Evolutionary conservation across 2,329 filamentous ascomycete genomes (phyloP).

Genomic region (Epichloe sp.): DNA sequence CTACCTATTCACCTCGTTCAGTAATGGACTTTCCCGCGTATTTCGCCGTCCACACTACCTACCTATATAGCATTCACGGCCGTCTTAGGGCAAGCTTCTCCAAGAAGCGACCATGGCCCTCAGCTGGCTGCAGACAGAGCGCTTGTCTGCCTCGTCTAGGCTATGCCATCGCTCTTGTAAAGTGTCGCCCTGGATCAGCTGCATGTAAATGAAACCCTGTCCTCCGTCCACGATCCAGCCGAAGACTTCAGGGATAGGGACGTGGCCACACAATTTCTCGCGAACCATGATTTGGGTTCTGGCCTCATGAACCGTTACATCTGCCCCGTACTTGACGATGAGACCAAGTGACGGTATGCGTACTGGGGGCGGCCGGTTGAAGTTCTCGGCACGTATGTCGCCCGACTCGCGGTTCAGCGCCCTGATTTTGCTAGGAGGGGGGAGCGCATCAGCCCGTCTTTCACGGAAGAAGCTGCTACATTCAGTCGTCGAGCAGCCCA

Average conservation of each 20-base stretch:
- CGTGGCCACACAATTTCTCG: slow-evolving; percentile 12
- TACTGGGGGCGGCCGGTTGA: slow-evolving; percentile 18
- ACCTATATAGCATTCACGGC: slow-evolving; percentile 10
- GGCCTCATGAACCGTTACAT: slow-evolving; percentile 17
- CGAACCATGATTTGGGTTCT: slow-evolving; percentile 16
- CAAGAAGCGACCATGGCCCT: slow-evolving; percentile 10
- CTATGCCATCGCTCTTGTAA: slow-evolving; percentile 10
- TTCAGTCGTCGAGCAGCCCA: background rate
- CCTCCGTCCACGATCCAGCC: slow-evolving; percentile 10
- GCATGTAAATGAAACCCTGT: slow-evolving; percentile 16
- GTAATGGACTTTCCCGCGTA: slow-evolving; percentile 5
- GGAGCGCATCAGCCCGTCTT: slow-evolving; percentile 12
- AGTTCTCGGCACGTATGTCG: slow-evolving; percentile 6
- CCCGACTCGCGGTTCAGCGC: slow-evolving; percentile 13
- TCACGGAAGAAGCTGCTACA: slow-evolving; percentile 12
- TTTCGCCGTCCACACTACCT: background rate
- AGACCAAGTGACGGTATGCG: slow-evolving; percentile 18
- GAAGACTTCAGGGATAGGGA: slow-evolving; percentile 23
- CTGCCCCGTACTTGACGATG: slow-evolving; percentile 22
- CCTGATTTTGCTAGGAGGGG: slow-evolving; percentile 18
- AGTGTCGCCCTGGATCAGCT: slow-evolving; percentile 10
- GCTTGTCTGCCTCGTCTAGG: slow-evolving; percentile 10
- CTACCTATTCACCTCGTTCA: slow-evolving; percentile 14
- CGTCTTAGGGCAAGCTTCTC: slow-evolving; percentile 10
- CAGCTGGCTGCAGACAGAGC: slow-evolving; percentile 18